Base-by-base conservation (phyloP, 1,284 basidiomycete species). In the Xanthoconium separans region DNA sequence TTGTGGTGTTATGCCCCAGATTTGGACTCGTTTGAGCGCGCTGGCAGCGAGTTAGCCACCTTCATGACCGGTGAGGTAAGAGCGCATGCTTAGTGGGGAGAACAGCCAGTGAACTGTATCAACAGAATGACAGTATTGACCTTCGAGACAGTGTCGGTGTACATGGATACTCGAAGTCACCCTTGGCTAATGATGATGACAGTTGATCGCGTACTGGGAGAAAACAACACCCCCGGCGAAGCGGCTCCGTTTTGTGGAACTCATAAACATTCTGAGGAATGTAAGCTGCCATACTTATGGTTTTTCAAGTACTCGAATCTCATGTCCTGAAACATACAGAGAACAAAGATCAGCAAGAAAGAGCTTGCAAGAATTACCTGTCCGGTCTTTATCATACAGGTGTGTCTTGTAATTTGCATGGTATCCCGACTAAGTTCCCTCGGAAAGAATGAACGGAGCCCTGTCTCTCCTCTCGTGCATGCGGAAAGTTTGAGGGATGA, bases 381-480 rank as follows among this genome's bases (percentile, higher is more conserved):
- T 58, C 88, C 87, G 2, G 80, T 86, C 13, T 71, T 90, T 20
- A 80, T 90, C n/a, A 78, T 90, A 49, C 88, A 90, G 70, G 88
- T 88, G 49, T 46, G 57, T 57, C 33, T 16, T 18, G 44, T 29
- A 11, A n/a, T 40, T 20, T 50, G 29, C n/a, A 37, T 27, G 24
- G 37, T n/a, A n/a, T 15, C 37, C 11, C 47, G 20, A 31, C 47
- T 53, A 43, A 58, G 20, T 44, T 57, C 9, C 40, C 39, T 58
- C 27, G 20, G 27, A 2, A 44, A 89, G 87, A 84, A 84, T 6
- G 85, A 89, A 57, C 70, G 73, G 16, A 84, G 81, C 58, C 75
- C 80, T 31, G 66, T 77, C 10, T 81, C 78, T 58, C 80, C 85
- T 2, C 68, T 79, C 18, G 77, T 76, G 58, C 79, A 80, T 55